Evolutionary conservation across 139 green algal genomes (phyloP).

Genomic region (Tetradesmus obliquus): DNA sequence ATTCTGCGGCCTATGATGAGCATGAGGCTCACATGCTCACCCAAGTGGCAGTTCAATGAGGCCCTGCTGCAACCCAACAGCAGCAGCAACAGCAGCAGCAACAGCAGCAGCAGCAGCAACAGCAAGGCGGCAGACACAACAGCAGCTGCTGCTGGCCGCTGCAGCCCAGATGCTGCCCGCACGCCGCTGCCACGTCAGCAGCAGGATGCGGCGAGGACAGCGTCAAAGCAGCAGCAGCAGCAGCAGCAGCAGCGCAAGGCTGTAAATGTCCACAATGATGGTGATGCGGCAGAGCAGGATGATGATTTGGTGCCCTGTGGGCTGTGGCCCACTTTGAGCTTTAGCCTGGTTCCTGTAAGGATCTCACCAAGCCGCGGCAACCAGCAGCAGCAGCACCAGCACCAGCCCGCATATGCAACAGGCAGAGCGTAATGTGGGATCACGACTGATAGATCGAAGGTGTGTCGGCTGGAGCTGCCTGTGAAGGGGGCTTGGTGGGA

Average conservation of each 20-base stretch:
- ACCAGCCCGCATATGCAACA: not conserved
- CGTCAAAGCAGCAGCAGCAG: slow-evolving; percentile 18
- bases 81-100: not conserved
- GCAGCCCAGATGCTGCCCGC: not conserved
- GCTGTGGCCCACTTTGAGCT: slow-evolving; percentile 26
- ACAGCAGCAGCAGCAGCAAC: too few species aligned
- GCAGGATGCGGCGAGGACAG: not conserved
- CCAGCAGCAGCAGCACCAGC: slow-evolving; percentile 6
- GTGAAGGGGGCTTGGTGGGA: too few species aligned
- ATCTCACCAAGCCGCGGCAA: not conserved
- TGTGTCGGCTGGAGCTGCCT: too few species aligned
- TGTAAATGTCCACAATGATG: not conserved
- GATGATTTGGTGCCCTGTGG: not conserved
- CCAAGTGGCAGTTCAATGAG: slow-evolving; percentile 7
- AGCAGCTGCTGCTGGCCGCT: not conserved
- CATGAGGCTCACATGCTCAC: slow-evolving; percentile 30
- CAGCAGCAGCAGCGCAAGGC: slow-evolving; percentile 22
- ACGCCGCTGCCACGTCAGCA: not conserved
- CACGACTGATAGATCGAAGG: too few species aligned
- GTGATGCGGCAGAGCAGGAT: not conserved
- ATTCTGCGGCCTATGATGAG: slow-evolving; percentile 19
- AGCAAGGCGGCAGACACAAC: not conserved
- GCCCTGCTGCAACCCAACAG: not conserved
- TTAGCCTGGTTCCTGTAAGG: slow-evolving; percentile 11
- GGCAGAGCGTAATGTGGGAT: not conserved